Evolutionary conservation across 2,329 filamentous ascomycete genomes (phyloP), one percentile per base, ranked within the genome.

Genomic region (Xylaria sp.): DNA sequence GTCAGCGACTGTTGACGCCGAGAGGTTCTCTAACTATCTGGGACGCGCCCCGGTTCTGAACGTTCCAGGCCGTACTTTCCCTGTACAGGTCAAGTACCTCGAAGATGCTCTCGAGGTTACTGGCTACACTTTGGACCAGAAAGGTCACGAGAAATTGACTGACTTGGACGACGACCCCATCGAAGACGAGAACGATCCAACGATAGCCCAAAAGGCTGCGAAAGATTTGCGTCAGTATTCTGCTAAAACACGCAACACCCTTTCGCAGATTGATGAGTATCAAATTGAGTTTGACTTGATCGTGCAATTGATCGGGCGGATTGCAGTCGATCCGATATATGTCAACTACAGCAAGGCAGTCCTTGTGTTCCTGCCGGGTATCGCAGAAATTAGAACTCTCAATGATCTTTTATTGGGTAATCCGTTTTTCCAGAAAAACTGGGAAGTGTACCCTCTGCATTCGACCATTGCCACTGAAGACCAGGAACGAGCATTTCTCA

Each of bases 381-480:
- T 98, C 67, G 93, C 91, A 10, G 95, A 99, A 71, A 97, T 97
- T 68, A 85, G 93, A 56, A 89, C 90, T 19, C 79, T 99, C 44
- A 95, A 97, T 73, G 93, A 97, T 71, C 86, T 95, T 75, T 82
- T 99, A 3, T 78, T 90, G 4, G 88, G 91, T 0, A 89, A 96
- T 70, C 87, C 88, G 1, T 83, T 84, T 3, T 97, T 98, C 75
- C 81, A 85, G 33, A 83, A 84, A 37, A 84, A 87, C 57, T 99
- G 94, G 93, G 84, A 92, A 55, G 83, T 99, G 0, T 93, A 96
- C 74, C 90, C 93, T 11, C 82, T 99, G 35, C 95, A 99, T 74
- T 98, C 95, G 0, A 92, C 91, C 0, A 97, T 99, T 68, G 93
- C 94, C 10, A 97, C 91, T 47, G 94, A 98, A 71, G 95, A 99